Evolutionary conservation across 192 early-diverging fungal species (phyloP), one percentile per base, ranked within the genome.

Genomic region (Polychytrium aggregatum): DNA sequence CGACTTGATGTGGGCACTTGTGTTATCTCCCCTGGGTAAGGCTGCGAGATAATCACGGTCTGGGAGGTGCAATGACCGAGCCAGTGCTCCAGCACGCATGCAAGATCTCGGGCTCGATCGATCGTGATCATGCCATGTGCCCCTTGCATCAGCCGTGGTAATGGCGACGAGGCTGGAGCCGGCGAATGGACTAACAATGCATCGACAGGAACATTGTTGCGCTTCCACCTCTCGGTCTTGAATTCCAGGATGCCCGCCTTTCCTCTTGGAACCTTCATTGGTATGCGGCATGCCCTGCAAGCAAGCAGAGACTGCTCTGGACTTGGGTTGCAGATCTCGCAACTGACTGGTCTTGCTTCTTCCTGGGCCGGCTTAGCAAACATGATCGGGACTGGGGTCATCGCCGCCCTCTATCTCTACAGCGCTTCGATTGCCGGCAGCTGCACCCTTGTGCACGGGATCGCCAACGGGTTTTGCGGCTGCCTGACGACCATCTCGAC

Each of bases 401-500:
- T 68, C 10, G 51, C 48, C 6, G 29, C 41, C 31, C 26, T 48
- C n/a, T 58, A 49, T 35, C 24, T 63, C 9, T 21, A 37, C 24
- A 25, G 30, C 22, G 30, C 18, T 16, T 10, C 27, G 25, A 3
- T 16, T 9, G 34, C 46, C 9, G 7, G 24, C 27, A 14, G n/a
- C 5, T 69, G 63, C 41, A 21, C 28, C 16, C 17, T 66, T 4
- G 20, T 57, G 27, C 26, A 30, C 18, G 70, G 63, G 1, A 47
- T 79, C 29, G 52, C 61, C 5, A 63, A 67, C 8, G 78, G 81
- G 3, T 79, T 83, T 48, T 81, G 81, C 48, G 81, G 81, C 44
- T 83, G 81, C 36, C 49, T 83, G 31, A 78, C 81, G 3, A 83
- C 81, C 0, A 57, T 83, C n/a, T 83, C 81, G 26, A 82, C 80